A percentile compares a stretch with the other conserved stretches of the same genome.
Evolutionary conservation across 371 early-diverging fungal species (phyloP).

Genomic region (Circinella minor): DNA sequence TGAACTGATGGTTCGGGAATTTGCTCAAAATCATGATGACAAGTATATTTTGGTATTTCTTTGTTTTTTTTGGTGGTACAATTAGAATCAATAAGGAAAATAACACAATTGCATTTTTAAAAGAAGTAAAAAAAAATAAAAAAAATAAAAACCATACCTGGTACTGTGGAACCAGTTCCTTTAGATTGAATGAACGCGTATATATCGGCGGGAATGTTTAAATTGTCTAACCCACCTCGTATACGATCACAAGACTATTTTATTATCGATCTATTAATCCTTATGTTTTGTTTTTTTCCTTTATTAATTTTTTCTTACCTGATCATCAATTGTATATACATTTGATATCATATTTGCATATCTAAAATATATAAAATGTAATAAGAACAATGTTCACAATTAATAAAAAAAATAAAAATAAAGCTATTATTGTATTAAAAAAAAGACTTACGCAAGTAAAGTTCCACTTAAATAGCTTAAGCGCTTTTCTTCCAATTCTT

Average conservation of each 20-base stretch:
- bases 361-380: conserved; percentile 3
- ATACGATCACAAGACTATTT: conserved; percentile 27
- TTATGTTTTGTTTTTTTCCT: too few species aligned
- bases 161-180: conserved; percentile 22
- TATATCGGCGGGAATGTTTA: conserved; percentile 19
- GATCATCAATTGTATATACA: conserved; percentile 30
- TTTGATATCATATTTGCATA: conserved; percentile 36
- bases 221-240: conserved; percentile 20
- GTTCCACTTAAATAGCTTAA: conserved; percentile 24
- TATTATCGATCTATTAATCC: too few species aligned
- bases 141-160: conserved; percentile 18
- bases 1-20: neutral
- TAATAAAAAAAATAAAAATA: too few species aligned
- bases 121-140: neutral
- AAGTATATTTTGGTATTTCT: conserved; percentile 15
- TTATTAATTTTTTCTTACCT: too few species aligned
- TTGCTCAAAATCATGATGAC: conserved; percentile 1
- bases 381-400: neutral
- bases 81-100: neutral
- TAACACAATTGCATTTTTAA: neutral
- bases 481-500: conserved; percentile 25
- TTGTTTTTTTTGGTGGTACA: neutral
- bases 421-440: neutral
- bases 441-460: conserved; percentile 25
- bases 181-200: conserved; percentile 19